phyloP scores from a whole-genome alignment of 2,329 filamentous ascomycete species.

The Scolecobasidium constrictum region DNA sequence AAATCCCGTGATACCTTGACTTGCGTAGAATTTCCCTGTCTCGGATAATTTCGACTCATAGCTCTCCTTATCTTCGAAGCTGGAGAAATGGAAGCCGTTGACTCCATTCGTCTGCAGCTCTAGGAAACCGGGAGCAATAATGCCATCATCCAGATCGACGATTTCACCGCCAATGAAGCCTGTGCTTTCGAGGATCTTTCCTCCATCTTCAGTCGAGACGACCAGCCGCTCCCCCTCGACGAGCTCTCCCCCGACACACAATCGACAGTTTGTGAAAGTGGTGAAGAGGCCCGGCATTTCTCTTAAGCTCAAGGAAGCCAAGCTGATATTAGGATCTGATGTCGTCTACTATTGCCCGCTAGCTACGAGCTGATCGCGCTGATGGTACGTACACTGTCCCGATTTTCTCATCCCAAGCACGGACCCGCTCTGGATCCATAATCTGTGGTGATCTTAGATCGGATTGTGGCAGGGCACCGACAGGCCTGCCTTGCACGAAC shows the following conservation, averaged over 20 bases:
- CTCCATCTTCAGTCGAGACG: conserved; percentile 31
- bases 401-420: too few species aligned
- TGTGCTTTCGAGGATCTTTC: conserved; percentile 29
- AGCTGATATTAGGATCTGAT: neutral
- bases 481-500: too few species aligned
- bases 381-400: too few species aligned
- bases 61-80: conserved; percentile 30
- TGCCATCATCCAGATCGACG: conserved; percentile 37
- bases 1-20: conserved; percentile 42
- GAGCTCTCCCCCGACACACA: conserved; percentile 31
- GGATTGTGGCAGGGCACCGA: too few species aligned
- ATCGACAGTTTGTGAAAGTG: conserved; percentile 34
- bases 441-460: too few species aligned
- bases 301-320: neutral
- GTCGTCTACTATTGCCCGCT: too few species aligned
- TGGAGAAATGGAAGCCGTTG: conserved; percentile 44
- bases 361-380: too few species aligned
- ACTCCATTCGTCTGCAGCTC: conserved; percentile 46
- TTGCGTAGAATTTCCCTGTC: conserved; percentile 38
- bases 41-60: conserved; percentile 34
- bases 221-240: conserved; percentile 31
- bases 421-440: too few species aligned
- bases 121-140: conserved; percentile 44
- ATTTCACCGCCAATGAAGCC: conserved; percentile 33
- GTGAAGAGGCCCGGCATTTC: conserved; percentile 27